Conservation (phyloP, 768 basidiomycete genomes). For the Pleurotus salmoneostramineus region DNA sequence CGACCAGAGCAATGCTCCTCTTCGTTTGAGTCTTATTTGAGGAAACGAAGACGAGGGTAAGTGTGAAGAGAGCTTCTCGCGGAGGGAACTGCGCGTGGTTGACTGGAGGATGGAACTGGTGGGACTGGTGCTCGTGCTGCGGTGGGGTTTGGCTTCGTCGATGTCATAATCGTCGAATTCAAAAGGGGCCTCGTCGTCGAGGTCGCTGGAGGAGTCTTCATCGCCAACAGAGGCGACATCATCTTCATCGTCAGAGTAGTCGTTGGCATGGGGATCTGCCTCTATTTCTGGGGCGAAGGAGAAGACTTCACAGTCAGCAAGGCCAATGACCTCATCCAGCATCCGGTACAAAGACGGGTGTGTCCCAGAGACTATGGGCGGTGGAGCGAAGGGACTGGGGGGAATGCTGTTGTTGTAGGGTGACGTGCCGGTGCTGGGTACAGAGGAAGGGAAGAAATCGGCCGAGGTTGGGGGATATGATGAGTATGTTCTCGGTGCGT, state of each 20-base stretch:
- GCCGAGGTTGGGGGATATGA: constrained; percentile 75
- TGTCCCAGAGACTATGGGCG: constrained; percentile 74
- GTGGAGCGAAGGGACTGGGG: constrained; percentile 61
- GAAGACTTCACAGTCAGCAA: constrained; percentile 93
- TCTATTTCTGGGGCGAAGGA: constrained; percentile 92
- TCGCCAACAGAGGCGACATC: constrained; percentile 64
- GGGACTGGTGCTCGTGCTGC: constrained; percentile 29
- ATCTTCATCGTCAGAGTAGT: constrained; percentile 77
- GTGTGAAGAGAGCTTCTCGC: constrained; percentile 32
- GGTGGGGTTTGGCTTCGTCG: constrained; percentile 48
- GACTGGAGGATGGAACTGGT: constrained; percentile 12
- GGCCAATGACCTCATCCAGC: constrained; percentile 85
- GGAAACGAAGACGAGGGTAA: constrained; percentile 30
- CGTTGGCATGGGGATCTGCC: constrained; percentile 88
- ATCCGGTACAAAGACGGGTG: constrained; percentile 87
- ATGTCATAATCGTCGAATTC: constrained; percentile 80
- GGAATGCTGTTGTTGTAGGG: constrained; percentile 54
- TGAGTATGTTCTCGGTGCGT: constrained; percentile 78
- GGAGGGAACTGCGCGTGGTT: constrained; percentile 35
- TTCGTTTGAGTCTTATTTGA: constrained; percentile 50
- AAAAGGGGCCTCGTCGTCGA: constrained; percentile 65
- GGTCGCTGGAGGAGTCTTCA: constrained; percentile 60
- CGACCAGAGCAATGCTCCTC: constrained; percentile 88
- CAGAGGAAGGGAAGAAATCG: constrained; percentile 73
- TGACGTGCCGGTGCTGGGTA: constrained; percentile 68